These are phyloP conservation scores for Rhododendron williamsianum DNA, from an alignment of 148 eudicot species.

Conservation along the genomic window DNA sequence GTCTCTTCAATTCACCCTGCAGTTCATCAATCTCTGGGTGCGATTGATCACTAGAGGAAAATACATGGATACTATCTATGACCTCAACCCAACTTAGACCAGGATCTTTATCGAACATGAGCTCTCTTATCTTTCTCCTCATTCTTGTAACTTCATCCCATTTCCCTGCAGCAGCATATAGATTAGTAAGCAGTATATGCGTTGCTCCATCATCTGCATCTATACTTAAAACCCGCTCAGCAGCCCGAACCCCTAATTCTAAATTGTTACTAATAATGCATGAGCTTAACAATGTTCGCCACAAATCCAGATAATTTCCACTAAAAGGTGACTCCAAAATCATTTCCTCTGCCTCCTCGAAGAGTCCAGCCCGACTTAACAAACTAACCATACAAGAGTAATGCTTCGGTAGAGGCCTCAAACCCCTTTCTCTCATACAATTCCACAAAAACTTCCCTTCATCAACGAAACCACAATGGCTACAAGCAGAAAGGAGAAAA, in stretches of 20 bases:
- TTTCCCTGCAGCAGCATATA: slow-evolving; percentile 58
- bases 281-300: slow-evolving; percentile 71
- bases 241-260: slow-evolving; percentile 48
- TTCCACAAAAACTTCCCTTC: slow-evolving; percentile 58
- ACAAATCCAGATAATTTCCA: slow-evolving; percentile 38
- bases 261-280: slow-evolving; percentile 46
- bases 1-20: slow-evolving; percentile 30
- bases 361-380: slow-evolving; percentile 70
- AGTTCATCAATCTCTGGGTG: slow-evolving; percentile 48
- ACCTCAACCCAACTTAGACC: slow-evolving; percentile 79
- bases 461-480: slow-evolving; percentile 61
- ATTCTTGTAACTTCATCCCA: slow-evolving; percentile 65
- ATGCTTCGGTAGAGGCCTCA: slow-evolving; percentile 56
- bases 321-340: slow-evolving; percentile 45
- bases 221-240: slow-evolving; percentile 37
- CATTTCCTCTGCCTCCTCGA: slow-evolving; percentile 60
- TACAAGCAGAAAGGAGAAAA: slow-evolving; percentile 69
- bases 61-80: slow-evolving; percentile 35
- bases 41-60: slow-evolving; percentile 60
- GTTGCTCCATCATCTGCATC: slow-evolving; percentile 56
- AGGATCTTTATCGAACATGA: slow-evolving; percentile 56
- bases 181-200: slow-evolving; percentile 52
- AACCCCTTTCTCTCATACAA: slow-evolving; percentile 46
- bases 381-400: slow-evolving; percentile 83
- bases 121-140: slow-evolving; percentile 47